Conservation (phyloP, 441 rosid genomes). For the Croton setiger region DNA sequence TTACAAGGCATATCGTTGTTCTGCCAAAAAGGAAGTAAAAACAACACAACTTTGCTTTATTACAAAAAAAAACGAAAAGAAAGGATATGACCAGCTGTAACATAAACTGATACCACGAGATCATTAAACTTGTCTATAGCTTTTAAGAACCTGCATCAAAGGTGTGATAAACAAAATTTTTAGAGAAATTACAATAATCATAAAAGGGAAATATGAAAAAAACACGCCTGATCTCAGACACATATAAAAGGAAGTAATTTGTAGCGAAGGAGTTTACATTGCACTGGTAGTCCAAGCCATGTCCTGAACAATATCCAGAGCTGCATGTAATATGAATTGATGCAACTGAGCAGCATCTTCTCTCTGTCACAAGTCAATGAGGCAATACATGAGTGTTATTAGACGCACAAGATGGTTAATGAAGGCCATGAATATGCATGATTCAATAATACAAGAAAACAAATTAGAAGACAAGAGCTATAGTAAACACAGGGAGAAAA, state of each 20-base stretch:
- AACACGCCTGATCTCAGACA: neutral
- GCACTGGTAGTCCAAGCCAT: slow-evolving; percentile 97
- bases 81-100: slow-evolving; percentile 99
- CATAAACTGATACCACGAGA: slow-evolving; percentile 89
- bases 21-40: neutral
- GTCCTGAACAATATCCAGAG: slow-evolving; percentile 94
- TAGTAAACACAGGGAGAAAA: neutral
- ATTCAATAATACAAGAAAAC: neutral
- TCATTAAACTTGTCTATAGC: slow-evolving; percentile 91
- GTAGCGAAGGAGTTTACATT: slow-evolving; percentile 40
- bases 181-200: neutral
- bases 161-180: neutral
- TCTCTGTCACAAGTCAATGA: slow-evolving; percentile 49
- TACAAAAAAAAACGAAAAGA: neutral
- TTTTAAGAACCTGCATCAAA: slow-evolving; percentile 77
- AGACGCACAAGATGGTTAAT: slow-evolving; percentile 1
- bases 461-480: neutral
- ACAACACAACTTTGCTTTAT: neutral
- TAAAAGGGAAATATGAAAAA: neutral
- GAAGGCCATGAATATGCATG: neutral
- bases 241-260: neutral
- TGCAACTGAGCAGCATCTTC: slow-evolving; percentile 97
- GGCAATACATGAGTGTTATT: slow-evolving; percentile 6
- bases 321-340: slow-evolving; percentile 91
- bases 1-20: neutral